These are phyloP conservation scores for Melaleuca alternifolia DNA, from an alignment of 345 rosid species.

Conservation along the genomic window DNA sequence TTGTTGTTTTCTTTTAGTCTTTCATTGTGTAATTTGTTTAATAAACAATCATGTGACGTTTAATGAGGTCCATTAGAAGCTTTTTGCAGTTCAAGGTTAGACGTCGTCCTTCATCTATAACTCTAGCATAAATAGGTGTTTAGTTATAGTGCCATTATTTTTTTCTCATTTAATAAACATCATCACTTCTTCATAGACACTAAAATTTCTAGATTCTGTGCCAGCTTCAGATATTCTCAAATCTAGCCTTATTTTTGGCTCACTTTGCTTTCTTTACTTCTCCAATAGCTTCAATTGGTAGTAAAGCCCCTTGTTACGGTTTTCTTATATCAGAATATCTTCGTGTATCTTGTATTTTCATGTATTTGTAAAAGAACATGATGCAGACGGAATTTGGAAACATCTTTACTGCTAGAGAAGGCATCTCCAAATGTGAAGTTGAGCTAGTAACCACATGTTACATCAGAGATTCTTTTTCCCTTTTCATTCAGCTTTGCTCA, in stretches of 20 bases:
- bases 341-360: neutral
- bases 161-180: neutral
- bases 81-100: neutral
- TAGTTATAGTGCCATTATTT: neutral
- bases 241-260: neutral
- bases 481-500: neutral
- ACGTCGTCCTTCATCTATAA: neutral
- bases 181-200: neutral
- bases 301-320: neutral
- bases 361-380: neutral
- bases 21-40: neutral
- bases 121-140: neutral
- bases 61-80: neutral
- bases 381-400: neutral
- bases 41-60: neutral
- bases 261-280: neutral
- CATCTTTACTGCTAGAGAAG: neutral
- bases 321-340: neutral
- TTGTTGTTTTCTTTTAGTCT: neutral
- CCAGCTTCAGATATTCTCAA: neutral
- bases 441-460: neutral
- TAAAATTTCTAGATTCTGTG: neutral
- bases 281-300: neutral
- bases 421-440: neutral
- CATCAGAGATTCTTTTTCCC: neutral